Base-by-base conservation (phyloP, 441 rosid genomes). In the Populus hybrid region DNA sequence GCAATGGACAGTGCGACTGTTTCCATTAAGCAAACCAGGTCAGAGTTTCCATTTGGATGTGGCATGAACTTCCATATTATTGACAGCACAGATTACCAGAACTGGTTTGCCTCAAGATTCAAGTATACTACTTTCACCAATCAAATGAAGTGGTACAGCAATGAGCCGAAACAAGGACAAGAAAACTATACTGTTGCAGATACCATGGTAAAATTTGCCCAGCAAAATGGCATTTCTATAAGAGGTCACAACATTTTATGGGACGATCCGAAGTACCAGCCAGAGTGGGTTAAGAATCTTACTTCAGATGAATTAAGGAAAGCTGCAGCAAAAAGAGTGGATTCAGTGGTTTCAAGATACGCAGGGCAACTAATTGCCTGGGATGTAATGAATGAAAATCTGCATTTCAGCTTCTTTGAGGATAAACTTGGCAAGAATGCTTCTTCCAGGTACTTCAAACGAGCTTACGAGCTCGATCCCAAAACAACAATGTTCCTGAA, bases 71-170 rank as follows among this genome's bases (percentile, higher is more conserved):
- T 84, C 42, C 38, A 85, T 64, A 93, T 94, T 50, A 87, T 92
- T 6, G 78, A 79, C 42, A 88, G 86, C 82, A 9, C 31, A 61
- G 87, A 72, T 9, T 94, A 92, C 74, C 75, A 75, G 29, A 38
- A 85, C 14, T 93, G 98, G 98, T 92, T 93, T 24, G 73, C 88
- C 2, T 87, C 91, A 4, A 84, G 95, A 72, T 90, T 92, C 80
- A 83, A 77, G 36, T 79, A 67, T 68, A 80, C 98, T 4, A 88
- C 91, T 11, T 89, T 92, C 88, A 90, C 93, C 36, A 93, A 92
- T 33, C 90, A 86, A 82, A 92, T 93, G 90, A 93, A 90, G 77
- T 93, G 98, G 98, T 90, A 90, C 71, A 79, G 89, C 81, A 92
- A 90, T 0, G 97, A 93, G 86, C 29, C 11, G 21, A 69, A 1